Conservation (phyloP, 208 protist genomes). For the Crithidia bombi region DNA sequence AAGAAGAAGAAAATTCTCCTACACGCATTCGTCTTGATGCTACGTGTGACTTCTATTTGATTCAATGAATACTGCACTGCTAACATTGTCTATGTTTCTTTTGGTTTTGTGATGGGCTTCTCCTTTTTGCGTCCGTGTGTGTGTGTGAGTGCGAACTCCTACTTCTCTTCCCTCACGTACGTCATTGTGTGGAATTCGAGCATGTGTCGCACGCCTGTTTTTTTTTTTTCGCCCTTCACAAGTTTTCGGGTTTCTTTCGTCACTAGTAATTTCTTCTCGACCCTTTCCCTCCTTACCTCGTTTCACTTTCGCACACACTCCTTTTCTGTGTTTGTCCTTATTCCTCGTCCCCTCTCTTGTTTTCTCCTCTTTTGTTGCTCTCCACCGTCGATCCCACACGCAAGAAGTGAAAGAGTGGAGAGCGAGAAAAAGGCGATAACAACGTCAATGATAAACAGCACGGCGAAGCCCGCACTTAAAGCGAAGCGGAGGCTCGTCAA, state of each 20-base stretch:
- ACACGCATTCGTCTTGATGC: too few species aligned
- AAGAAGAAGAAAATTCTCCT: too few species aligned
- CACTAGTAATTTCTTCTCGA: too few species aligned
- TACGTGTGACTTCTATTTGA: too few species aligned
- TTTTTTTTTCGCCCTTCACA: background rate
- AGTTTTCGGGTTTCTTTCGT: background rate
- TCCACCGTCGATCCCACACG: background rate
- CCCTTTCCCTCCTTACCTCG: too few species aligned
- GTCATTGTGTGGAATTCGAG: background rate
- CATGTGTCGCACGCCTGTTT: background rate
- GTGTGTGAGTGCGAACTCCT: too few species aligned
- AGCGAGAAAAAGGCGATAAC: too few species aligned
- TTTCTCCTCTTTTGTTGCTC: background rate
- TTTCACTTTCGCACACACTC: too few species aligned
- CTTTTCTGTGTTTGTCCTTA: too few species aligned
- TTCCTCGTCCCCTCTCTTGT: too few species aligned
- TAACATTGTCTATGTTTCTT: too few species aligned
- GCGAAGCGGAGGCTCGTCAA: background rate
- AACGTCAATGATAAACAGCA: background rate
- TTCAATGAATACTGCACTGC: too few species aligned
- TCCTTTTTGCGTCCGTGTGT: background rate
- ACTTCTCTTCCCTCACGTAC: background rate
- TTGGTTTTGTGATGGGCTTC: background rate
- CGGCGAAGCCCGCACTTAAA: background rate
- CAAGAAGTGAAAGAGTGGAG: background rate